A percentile compares a stretch with the other conserved stretches of the same genome.
phyloP scores from a whole-genome alignment of 768 basidiomycete species.

The Imleria badia region DNA sequence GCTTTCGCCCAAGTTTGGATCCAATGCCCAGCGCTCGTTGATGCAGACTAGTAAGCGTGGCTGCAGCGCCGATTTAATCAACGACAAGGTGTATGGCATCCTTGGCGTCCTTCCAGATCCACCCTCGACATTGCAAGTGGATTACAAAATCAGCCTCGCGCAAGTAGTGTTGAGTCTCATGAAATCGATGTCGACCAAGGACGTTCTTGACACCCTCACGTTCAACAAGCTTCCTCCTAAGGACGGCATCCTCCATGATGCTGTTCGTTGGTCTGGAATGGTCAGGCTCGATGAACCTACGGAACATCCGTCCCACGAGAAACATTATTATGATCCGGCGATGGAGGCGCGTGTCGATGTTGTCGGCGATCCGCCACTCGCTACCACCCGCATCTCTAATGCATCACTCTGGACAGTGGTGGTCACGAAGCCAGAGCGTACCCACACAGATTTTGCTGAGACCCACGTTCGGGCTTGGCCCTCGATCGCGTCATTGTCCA shows the following conservation, averaged over 20 bases:
- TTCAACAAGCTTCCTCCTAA: constrained; percentile 7
- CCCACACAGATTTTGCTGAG: neutral
- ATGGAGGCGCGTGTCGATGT: neutral
- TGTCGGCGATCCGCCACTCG: neutral
- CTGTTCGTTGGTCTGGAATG: constrained; percentile 12
- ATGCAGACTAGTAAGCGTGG: constrained; percentile 10
- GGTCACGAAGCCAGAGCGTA: neutral
- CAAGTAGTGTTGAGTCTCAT: constrained; percentile 5
- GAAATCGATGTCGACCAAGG: constrained; percentile 2
- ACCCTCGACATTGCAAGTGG: neutral
- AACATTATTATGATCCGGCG: neutral
- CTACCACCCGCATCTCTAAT: neutral
- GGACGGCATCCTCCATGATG: neutral
- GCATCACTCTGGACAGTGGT: constrained; percentile 7
- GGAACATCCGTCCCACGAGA: constrained; percentile 14
- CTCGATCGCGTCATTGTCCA: neutral
- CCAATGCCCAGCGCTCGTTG: constrained; percentile 5
- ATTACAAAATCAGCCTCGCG: neutral
- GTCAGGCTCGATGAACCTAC: neutral
- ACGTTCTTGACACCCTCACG: constrained; percentile 13
- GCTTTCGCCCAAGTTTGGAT: constrained; percentile 6
- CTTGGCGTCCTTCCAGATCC: constrained; percentile 3
- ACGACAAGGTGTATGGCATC: constrained; percentile 11
- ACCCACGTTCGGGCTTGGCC: neutral
- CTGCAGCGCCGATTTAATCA: neutral